These are phyloP conservation scores for Rhinocladiella similis DNA, from an alignment of 2,329 filamentous ascomycete species.

Conservation along the genomic window DNA sequence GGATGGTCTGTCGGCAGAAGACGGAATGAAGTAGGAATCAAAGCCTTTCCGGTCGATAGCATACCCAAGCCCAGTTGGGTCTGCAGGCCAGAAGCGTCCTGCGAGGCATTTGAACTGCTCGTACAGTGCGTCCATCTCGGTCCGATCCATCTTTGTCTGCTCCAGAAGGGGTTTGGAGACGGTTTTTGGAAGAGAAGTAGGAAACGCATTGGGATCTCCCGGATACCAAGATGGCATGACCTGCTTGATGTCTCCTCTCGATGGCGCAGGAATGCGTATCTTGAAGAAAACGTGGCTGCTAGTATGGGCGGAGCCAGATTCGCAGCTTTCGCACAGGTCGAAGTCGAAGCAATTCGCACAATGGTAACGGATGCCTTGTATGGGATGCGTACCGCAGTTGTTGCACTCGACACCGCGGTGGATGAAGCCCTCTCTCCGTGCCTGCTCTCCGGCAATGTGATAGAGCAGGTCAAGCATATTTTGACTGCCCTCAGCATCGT, in stretches of 20 bases:
- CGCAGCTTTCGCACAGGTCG: conserved; percentile 92
- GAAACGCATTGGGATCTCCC: conserved; percentile 74
- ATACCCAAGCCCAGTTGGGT: conserved; percentile 73
- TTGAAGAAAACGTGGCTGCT: conserved; percentile 98
- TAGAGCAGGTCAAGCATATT: conserved; percentile 85
- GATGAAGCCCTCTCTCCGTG: conserved; percentile 81
- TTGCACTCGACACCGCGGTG: conserved; percentile 93
- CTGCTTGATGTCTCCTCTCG: conserved; percentile 65
- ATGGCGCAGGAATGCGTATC: conserved; percentile 80
- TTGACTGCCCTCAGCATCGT: conserved; percentile 57
- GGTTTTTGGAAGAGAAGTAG: conserved; percentile 64
- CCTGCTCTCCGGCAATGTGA: conserved; percentile 90
- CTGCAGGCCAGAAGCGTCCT: conserved; percentile 77
- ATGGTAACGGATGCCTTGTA: conserved; percentile 87
- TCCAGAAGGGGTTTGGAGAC: conserved; percentile 68
- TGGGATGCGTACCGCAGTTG: conserved; percentile 81
- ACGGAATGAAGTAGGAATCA: conserved; percentile 83
- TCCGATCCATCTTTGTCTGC: conserved; percentile 77
- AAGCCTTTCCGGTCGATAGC: conserved; percentile 94
- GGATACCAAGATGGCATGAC: conserved; percentile 85
- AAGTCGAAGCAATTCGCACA: conserved; percentile 96
- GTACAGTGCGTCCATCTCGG: conserved; percentile 90
- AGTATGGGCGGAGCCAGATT: conserved; percentile 68
- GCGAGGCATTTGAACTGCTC: conserved; percentile 96
- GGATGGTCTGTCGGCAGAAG: conserved; percentile 74